Evolutionary conservation across 2,329 filamentous ascomycete genomes (phyloP), one percentile per base, ranked within the genome.

Genomic region (Pseudogymnoascus sp.): DNA sequence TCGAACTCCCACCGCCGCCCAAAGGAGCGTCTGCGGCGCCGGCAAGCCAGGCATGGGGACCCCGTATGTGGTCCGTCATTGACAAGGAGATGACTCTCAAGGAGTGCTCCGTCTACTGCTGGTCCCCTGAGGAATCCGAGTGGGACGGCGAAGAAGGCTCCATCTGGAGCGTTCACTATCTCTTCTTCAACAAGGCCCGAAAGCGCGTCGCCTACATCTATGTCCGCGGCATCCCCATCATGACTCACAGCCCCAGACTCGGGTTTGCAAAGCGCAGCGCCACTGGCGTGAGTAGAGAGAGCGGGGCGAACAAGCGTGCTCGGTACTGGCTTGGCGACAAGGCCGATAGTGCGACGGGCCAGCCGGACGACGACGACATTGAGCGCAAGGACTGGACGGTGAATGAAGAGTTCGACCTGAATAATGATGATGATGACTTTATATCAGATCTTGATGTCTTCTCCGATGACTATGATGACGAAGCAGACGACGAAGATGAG

Each of bases 181-280:
- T 99, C 79, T 96, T 97, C 76, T 97, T 97, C 83, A 97, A 96
- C 80, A 93, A 93, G 71, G 81, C 87, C 26, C 83, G 88, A 72
- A 97, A 97, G 79, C 87, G 95, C 44, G 93, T 99, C 17, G 93
- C 91, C 65, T 99, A 99, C 74, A 79, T 99, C 53, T 96, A 97
- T 72, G 84, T 97, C 53, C 88, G 93, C 66, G 93, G 91, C n/a
- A 85, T 97, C 53, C 93, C 85, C 64, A 88, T 88, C 69, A 87
- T 89, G 71, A 89, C 80, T 67, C 86, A 81, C 74, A 87, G 82
- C 66, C 88, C 82, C 53, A 76, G 76, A 23, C 71, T 80, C 60
- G 68, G 69, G 8, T 65, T 71, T 53, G 61, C 66, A 28, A 71
- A 71, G 59, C 71, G 68, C 67, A 68, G 67, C 62, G 66, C 65